Conservation (phyloP, 164 flowering plant genomes). For the Vitis amurensis region DNA sequence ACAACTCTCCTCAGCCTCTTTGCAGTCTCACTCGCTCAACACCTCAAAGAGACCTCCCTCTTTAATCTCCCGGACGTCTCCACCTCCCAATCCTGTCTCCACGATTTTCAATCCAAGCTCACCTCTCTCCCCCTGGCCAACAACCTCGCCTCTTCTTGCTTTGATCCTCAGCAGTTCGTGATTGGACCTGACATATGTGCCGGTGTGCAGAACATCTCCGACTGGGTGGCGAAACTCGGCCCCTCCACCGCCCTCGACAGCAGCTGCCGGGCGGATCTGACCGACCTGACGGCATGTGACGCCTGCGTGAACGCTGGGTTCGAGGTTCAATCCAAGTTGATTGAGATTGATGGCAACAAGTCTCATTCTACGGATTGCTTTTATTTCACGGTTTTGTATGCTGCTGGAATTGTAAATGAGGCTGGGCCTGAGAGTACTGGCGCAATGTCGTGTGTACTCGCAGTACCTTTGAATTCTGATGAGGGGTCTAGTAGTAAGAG, state of each 20-base stretch:
- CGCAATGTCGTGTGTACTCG: conserved; percentile 54
- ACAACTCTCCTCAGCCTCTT: conserved; percentile 49
- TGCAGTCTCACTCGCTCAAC: conserved; percentile 46
- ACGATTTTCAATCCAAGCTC: conserved; percentile 44
- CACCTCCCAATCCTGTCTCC: conserved; percentile 45
- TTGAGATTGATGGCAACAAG: conserved; percentile 45
- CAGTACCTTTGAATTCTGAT: conserved; percentile 20
- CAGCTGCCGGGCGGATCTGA: conserved; percentile 48
- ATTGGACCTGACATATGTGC: conserved; percentile 45
- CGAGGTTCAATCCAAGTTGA: conserved; percentile 35
- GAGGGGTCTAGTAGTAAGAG: conserved; percentile 6
- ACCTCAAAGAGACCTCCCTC: conserved; percentile 46
- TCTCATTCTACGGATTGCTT: conserved; percentile 55
- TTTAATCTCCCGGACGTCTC: conserved; percentile 44
- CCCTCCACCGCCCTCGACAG: conserved; percentile 39
- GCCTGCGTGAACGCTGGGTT: conserved; percentile 56
- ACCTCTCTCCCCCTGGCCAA: conserved; percentile 35
- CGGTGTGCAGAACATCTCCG: conserved; percentile 34
- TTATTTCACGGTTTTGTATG: conserved; percentile 61
- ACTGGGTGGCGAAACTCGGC: conserved; percentile 57
- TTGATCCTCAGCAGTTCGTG: conserved; percentile 49
- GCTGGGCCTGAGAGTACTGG: conserved; percentile 58
- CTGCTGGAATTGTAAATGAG: conserved; percentile 65
- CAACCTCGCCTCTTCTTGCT: conserved; percentile 39
- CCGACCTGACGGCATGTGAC: conserved; percentile 49